phyloP scores from a whole-genome alignment of 148 eudicot genomes.

The Chenopodium formosanum region DNA sequence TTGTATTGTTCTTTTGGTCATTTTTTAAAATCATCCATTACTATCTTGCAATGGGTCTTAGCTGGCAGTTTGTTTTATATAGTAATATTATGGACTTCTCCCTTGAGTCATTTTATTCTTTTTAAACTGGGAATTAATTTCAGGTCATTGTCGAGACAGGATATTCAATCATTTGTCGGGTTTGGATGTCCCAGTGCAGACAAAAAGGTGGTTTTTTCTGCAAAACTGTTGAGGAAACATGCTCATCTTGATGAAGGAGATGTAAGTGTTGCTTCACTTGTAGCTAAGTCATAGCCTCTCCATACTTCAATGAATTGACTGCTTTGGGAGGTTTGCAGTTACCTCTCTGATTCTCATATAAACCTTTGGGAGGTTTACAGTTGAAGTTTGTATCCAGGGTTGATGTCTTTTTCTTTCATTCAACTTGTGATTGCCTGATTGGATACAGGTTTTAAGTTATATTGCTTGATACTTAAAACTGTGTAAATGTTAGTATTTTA shows the following conservation, averaged over 20 bases:
- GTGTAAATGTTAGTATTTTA: neutral
- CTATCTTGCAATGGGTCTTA: neutral
- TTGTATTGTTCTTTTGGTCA: neutral
- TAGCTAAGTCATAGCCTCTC: constrained; percentile 3
- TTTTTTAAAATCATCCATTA: neutral
- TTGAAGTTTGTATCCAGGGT: neutral
- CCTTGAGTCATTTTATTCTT: constrained; percentile 4
- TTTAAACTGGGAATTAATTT: constrained; percentile 40
- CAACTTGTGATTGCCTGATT: neutral
- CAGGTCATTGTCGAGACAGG: constrained; percentile 92
- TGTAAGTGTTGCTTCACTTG: constrained; percentile 51
- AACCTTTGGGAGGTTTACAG: neutral
- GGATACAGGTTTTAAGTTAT: neutral
- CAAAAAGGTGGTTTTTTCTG: constrained; percentile 79
- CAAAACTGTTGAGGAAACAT: constrained; percentile 78
- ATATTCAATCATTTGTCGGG: constrained; percentile 88
- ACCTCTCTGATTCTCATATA: neutral
- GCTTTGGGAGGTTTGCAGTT: neutral
- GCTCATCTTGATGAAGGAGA: constrained; percentile 97
- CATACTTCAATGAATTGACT: neutral
- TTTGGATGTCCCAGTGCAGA: constrained; percentile 89
- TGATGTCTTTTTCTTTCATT: constrained; percentile 1
- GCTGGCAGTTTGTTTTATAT: neutral
- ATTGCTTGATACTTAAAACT: neutral
- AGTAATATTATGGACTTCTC: constrained; percentile 3